Evolutionary conservation across 352 stramenopile genomes (phyloP), one percentile per base, ranked within the genome.

Genomic region (Aphanomyces invadans): DNA sequence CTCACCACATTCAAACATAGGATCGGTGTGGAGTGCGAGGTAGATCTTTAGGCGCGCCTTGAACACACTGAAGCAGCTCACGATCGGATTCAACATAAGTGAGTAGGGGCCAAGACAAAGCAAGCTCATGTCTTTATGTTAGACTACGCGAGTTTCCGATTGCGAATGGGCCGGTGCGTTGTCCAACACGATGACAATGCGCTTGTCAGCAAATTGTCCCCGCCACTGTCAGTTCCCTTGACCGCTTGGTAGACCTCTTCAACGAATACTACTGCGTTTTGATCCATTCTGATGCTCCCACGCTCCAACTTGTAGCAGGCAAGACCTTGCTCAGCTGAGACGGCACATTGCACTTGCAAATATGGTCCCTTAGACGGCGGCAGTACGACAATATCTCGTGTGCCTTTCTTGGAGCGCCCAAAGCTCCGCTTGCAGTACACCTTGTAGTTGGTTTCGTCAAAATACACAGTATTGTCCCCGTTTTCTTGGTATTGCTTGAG

Each of bases 171-270:
- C 68, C 7, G 64, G 68, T 0, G 55, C 57, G 46, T 74, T 76
- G 28, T 74, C 62, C 26, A 79, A 5, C n/a, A 71, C 57, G n/a
- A 71, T 38, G 5, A 70, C 53, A 11, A 74, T 69, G 28, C 72
- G 68, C 56, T 74, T 76, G 31, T 44, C 64, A 15, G 7, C 7
- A 15, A 42, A 42, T 7, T 42, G 36, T 15, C 7, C 15, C 36
- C 15, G 36, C 36, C 15, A 42, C 36, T 42, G 7, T 7, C 51
- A 2, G 56, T 68, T 1, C 21, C 49, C 45, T 70, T 68, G 51
- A 62, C 48, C 0, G 32, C 28, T 0, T 66, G 1, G 57, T 69
- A 71, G 2, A 68, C 21, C 2, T 23, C 42, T 7, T 69, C 57
- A 1, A 71, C 52, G 25, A 71, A 71, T 23, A 49, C n/a, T n/a